Evolutionary conservation across 306 rosid species (phyloP), one percentile per base, ranked within the genome.

Genomic region (Quercus engelmannii): DNA sequence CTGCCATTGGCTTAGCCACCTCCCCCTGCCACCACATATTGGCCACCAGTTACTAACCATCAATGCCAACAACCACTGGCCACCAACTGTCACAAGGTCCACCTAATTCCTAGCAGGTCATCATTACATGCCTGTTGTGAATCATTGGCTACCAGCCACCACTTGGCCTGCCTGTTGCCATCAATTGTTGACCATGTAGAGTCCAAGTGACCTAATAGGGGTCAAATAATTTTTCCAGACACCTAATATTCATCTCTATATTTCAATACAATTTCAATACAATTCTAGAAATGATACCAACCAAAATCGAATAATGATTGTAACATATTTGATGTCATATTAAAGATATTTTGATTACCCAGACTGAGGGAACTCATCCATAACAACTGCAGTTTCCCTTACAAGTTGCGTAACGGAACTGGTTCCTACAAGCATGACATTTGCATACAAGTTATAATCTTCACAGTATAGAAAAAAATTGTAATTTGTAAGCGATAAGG

Each of bases 341-440:
- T 7, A 28, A 76, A 49, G 25, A 80, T 73, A 49, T 54, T 54
- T 11, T 83, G 80, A 51, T 84, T 93, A 95, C 97, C 97, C 98
- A 43, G 98, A 95, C 82, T 93, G 98, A 80, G 99, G 92, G 83
- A 95, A 95, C 82, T 95, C 99, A 86, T 92, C 96, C 99, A 95
- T 95, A 65, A 95, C 97, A 55, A 98, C 97, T 10, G 96, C 99
- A 69, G 92, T 91, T 89, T 95, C 97, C 92, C 99, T 90, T 26
- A 93, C 98, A 81, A 95, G 99, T 76, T 95, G 99, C 38, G 97
- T 93, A 73, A 91, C 97, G 97, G 97, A 83, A 95, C 91, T 25
- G 93, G 93, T 84, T 95, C 99, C 99, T 93, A 81, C 75, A 85
- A 81, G 15, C 35, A 68, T 33, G 30, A 76, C 5, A 30, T 43